A percentile compares a stretch with the other conserved stretches of the same genome.
Evolutionary conservation across 352 stramenopile species (phyloP).

Genomic region (Pythium aquatile): DNA sequence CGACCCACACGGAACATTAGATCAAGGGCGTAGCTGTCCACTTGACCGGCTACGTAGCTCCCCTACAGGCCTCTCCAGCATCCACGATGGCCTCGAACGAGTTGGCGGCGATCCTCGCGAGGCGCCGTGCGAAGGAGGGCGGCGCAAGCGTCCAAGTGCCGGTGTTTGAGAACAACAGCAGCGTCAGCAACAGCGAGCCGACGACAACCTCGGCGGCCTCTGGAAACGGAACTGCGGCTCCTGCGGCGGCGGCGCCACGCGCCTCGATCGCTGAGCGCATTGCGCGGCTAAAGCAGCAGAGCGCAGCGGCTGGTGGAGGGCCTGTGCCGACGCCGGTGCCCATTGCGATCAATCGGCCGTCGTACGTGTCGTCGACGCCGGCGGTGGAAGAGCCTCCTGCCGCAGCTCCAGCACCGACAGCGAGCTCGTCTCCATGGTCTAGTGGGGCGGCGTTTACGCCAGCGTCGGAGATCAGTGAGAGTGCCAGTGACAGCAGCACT

Average conservation of each 20-base stretch:
- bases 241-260: constrained; percentile 14
- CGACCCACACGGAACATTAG: background rate
- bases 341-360: constrained; percentile 31
- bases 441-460: constrained; percentile 9
- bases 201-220: constrained; percentile 7
- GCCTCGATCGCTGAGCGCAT: constrained; percentile 79
- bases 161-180: constrained; percentile 33
- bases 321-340: constrained; percentile 27
- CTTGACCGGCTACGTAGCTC: background rate
- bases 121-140: constrained; percentile 68
- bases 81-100: constrained; percentile 79
- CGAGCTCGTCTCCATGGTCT: constrained; percentile 8
- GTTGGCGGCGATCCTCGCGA: constrained; percentile 76
- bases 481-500: constrained; percentile 14
- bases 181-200: constrained; percentile 16
- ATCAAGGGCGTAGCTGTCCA: background rate
- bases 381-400: background rate
- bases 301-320: constrained; percentile 35
- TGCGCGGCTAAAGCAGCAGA: constrained; percentile 68
- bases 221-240: constrained; percentile 1
- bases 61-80: background rate
- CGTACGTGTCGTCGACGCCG: constrained; percentile 1
- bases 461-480: background rate
- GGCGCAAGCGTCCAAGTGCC: constrained; percentile 29
- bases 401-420: background rate